Conservation (phyloP, 805 yeast species). For the Ogataea siamensis region DNA sequence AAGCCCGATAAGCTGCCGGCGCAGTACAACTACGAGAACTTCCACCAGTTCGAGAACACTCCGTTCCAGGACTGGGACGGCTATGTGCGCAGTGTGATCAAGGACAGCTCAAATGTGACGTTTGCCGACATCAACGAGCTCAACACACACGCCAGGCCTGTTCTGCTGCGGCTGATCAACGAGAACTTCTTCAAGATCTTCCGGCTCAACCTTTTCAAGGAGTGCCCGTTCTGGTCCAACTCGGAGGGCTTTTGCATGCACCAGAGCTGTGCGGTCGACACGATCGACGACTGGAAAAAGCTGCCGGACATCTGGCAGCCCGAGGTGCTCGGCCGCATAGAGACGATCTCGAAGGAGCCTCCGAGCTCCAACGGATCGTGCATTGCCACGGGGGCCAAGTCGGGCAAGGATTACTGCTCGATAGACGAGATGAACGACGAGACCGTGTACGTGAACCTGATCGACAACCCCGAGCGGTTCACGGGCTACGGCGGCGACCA, state of each 20-base stretch:
- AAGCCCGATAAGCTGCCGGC: slow-evolving; percentile 26
- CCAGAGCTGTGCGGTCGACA: slow-evolving; percentile 86
- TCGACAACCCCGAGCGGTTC: slow-evolving; percentile 90
- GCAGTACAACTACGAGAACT: slow-evolving; percentile 26
- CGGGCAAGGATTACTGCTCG: slow-evolving; percentile 60
- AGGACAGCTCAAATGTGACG: slow-evolving; percentile 32
- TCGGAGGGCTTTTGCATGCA: slow-evolving; percentile 79
- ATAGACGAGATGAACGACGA: slow-evolving; percentile 59
- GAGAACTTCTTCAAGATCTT: slow-evolving; percentile 87
- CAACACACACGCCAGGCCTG: slow-evolving; percentile 52
- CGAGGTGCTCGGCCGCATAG: slow-evolving; percentile 58
- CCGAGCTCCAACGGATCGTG: slow-evolving; percentile 34
- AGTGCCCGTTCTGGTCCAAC: slow-evolving; percentile 86
- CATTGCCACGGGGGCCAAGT: slow-evolving; percentile 17
- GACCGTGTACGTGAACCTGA: slow-evolving; percentile 80
- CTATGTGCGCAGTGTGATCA: slow-evolving; percentile 24
- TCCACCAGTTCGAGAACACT: slow-evolving; percentile 33
- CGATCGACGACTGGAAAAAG: slow-evolving; percentile 69
- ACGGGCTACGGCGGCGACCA: slow-evolving; percentile 96
- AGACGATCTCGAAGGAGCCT: slow-evolving; percentile 28
- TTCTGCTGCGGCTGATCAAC: slow-evolving; percentile 54
- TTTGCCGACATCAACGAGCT: slow-evolving; percentile 50
- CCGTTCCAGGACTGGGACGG: slow-evolving; percentile 29
- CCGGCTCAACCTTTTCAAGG: slow-evolving; percentile 75
- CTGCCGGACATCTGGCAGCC: slow-evolving; percentile 74